These are phyloP conservation scores for Arthrobotrys pseudoclavata DNA, from an alignment of 2,329 filamentous ascomycete species.

Conservation along the genomic window DNA sequence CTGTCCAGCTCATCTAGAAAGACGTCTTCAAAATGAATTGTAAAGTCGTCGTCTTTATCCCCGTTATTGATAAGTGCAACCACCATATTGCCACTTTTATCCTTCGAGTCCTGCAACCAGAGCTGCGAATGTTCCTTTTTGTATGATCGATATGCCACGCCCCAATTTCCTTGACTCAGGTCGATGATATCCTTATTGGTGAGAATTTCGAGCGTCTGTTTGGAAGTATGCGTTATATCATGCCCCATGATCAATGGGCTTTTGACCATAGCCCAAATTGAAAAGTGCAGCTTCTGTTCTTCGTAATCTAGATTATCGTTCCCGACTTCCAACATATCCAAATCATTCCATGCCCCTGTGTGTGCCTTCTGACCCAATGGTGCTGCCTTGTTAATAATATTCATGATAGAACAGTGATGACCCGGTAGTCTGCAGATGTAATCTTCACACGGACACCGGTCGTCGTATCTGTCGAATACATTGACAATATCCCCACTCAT, in stretches of 20 bases:
- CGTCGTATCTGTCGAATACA: slow-evolving; percentile 56
- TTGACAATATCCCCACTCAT: slow-evolving; percentile 68
- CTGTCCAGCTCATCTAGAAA: slow-evolving; percentile 56
- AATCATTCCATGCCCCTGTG: slow-evolving; percentile 62
- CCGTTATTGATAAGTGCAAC: slow-evolving; percentile 65
- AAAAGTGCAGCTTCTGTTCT: slow-evolving; percentile 66
- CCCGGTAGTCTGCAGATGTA: slow-evolving; percentile 54
- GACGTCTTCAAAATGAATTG: slow-evolving; percentile 47
- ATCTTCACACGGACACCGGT: slow-evolving; percentile 52
- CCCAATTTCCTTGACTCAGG: slow-evolving; percentile 68
- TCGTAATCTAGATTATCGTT: slow-evolving; percentile 63
- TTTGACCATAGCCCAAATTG: slow-evolving; percentile 67
- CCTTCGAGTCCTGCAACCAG: slow-evolving; percentile 68
- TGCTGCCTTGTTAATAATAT: slow-evolving; percentile 60
- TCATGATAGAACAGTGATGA: slow-evolving; percentile 57
- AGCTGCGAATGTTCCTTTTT: slow-evolving; percentile 69
- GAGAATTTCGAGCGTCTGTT: slow-evolving; percentile 66
- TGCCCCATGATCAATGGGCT: slow-evolving; percentile 68
- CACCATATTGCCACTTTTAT: slow-evolving; percentile 65
- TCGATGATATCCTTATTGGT: slow-evolving; percentile 67
- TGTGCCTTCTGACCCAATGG: slow-evolving; percentile 58
- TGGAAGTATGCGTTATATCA: slow-evolving; percentile 65
- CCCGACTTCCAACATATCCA: slow-evolving; percentile 68
- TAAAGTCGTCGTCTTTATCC: slow-evolving; percentile 40
- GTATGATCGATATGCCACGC: slow-evolving; percentile 66